phyloP scores from a whole-genome alignment of 805 yeast genomes.

The Lipomyces yamanashiensis region DNA sequence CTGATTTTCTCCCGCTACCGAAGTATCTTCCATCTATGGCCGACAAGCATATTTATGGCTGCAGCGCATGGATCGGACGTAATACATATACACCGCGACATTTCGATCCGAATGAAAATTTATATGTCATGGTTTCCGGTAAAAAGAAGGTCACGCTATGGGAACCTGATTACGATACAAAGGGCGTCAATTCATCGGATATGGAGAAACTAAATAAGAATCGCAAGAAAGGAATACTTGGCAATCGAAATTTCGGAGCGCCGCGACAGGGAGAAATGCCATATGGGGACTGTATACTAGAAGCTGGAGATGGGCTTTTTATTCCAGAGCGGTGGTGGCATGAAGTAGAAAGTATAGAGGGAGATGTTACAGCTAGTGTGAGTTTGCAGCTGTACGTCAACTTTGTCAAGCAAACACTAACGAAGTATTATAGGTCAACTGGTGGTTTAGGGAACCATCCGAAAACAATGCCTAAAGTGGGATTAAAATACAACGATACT shows the following conservation, averaged over 20 bases:
- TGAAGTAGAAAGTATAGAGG: slow-evolving; percentile 25
- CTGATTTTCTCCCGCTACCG: slow-evolving; percentile 26
- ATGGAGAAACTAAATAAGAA: slow-evolving; percentile 10
- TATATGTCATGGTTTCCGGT: slow-evolving; percentile 35
- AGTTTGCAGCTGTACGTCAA: background rate
- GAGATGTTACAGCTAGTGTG: slow-evolving; percentile 30
- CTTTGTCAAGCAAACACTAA: background rate
- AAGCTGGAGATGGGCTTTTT: slow-evolving; percentile 35
- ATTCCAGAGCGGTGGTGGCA: slow-evolving; percentile 39
- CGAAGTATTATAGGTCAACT: slow-evolving; percentile 28
- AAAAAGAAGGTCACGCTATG: slow-evolving; percentile 29
- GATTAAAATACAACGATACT: background rate
- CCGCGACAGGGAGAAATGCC: slow-evolving; percentile 11
- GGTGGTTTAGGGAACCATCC: slow-evolving; percentile 34
- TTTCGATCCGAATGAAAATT: slow-evolving; percentile 35
- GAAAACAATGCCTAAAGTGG: background rate
- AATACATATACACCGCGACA: slow-evolving; percentile 35
- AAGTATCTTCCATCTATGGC: slow-evolving; percentile 11
- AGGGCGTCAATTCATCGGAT: background rate
- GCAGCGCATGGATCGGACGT: slow-evolving; percentile 36
- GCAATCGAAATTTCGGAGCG: slow-evolving; percentile 25
- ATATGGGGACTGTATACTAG: slow-evolving; percentile 17
- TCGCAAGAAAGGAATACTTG: slow-evolving; percentile 10
- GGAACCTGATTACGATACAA: slow-evolving; percentile 18
- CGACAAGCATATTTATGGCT: slow-evolving; percentile 12